Base-by-base conservation (phyloP, 2,329 filamentous ascomycete genomes). In the Pseudogymnoascus sp. region DNA sequence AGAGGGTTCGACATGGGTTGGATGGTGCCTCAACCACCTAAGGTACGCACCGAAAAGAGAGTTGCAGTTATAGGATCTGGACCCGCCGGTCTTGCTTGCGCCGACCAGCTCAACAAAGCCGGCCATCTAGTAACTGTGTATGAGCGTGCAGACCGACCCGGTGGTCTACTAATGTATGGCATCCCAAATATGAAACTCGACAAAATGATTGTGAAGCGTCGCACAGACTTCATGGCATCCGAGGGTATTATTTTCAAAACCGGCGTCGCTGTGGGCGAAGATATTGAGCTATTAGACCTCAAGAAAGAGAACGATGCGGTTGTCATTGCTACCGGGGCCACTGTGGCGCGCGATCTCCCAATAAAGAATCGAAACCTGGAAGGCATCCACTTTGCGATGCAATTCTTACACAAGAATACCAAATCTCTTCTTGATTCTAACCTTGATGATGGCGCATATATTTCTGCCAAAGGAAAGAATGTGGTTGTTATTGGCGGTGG, bases 101-200 rank as follows among this genome's bases (percentile, higher is more conserved):
- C 92, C 64, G 92, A 97, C 71, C 92, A 96, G 75, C 84, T 97
- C 66, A 97, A 97, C 82, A 88, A 88, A 68, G 90, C 89, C 67
- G 92, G 92, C 26, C 92, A 97, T 76, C 77, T 72, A 3, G 90
- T 96, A 59, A 96, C 90, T 10, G 84, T 97, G 15, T 96, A 94
- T 70, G 92, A 97, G 80, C 90, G 92, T 65, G 84, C 91, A 62
- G 92, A 97, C 71, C 90, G 92, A 65, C 78, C 88, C 61, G 92
- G 92, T 75, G 92, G 92, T 74, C 80, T 97, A 60, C 83, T 97
- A 69, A 96, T 96, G 92, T 96, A 97, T 71, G 92, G 92, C 67
- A 97, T 97, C 67, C 92, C 92, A 66, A 97, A 97, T 80, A 97
- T 97, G 92, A 97, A 97, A 80, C 88, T 97, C 39, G 92, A 97